Conservation (phyloP, 2,329 filamentous ascomycete genomes). For the Venturia aucupariae region DNA sequence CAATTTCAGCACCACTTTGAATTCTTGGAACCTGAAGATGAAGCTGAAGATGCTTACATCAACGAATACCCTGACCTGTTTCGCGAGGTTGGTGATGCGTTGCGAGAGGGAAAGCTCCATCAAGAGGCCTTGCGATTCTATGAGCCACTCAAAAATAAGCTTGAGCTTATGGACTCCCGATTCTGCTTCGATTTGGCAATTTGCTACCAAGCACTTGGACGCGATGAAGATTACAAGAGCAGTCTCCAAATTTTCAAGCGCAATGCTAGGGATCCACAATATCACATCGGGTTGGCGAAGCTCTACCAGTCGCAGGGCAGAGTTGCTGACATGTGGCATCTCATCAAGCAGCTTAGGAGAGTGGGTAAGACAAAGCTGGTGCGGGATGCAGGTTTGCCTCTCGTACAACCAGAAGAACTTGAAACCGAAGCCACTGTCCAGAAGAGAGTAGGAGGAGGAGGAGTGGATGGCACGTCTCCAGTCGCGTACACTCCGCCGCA, state of each 20-base stretch:
- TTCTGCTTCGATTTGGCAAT: conserved; percentile 49
- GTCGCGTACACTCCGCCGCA: not conserved
- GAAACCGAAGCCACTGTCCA: not conserved
- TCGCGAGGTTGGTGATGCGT: conserved; percentile 55
- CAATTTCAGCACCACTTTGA: conserved; percentile 43
- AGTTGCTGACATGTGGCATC: conserved; percentile 10
- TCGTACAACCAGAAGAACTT: not conserved
- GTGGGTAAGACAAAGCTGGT: conserved; percentile 11
- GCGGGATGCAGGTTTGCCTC: conserved; percentile 9
- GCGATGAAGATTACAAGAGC: conserved; percentile 25
- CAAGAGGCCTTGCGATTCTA: conserved; percentile 52
- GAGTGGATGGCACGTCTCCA: not conserved
- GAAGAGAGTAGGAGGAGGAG: too few species aligned
- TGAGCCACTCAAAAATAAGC: conserved; percentile 36
- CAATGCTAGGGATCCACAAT: conserved; percentile 8
- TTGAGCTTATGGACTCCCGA: conserved; percentile 38
- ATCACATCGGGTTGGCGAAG: conserved; percentile 13
- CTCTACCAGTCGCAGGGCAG: conserved; percentile 13
- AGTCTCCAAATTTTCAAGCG: conserved; percentile 9
- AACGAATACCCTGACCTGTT: conserved; percentile 71
- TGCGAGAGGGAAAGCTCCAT: conserved; percentile 43
- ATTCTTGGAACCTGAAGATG: conserved; percentile 58
- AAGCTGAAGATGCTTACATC: conserved; percentile 40
- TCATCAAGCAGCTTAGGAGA: conserved; percentile 13
- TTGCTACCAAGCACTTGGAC: conserved; percentile 58